These are phyloP conservation scores for Agaricus subrufescens DNA, from an alignment of 768 basidiomycete species.

Conservation along the genomic window DNA sequence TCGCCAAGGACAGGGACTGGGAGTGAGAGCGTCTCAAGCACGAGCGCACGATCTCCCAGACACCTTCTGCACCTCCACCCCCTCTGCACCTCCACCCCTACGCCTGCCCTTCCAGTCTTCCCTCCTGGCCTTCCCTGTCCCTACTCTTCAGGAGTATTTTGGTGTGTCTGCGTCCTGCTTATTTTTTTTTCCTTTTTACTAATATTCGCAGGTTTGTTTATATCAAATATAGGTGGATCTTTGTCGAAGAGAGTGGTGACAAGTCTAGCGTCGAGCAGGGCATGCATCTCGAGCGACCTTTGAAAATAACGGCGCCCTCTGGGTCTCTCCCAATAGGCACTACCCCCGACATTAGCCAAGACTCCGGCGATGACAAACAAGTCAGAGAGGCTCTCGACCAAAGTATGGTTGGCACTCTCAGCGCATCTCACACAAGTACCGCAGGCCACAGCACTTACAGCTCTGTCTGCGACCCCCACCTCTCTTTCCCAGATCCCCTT, in stretches of 20 bases:
- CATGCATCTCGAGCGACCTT: constrained; percentile 27
- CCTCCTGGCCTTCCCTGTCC: constrained; percentile 32
- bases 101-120: constrained; percentile 52
- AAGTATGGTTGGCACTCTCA: constrained; percentile 77
- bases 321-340: constrained; percentile 24
- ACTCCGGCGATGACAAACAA: constrained; percentile 57
- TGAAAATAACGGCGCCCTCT: constrained; percentile 19
- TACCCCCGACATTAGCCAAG: constrained; percentile 25
- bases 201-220: constrained; percentile 39
- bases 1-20: constrained; percentile 73
- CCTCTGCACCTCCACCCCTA: neutral
- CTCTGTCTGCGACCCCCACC: constrained; percentile 65
- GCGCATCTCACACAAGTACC: constrained; percentile 65
- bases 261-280: constrained; percentile 30
- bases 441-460: constrained; percentile 50
- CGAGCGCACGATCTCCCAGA: constrained; percentile 32
- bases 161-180: constrained; percentile 29
- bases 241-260: constrained; percentile 59
- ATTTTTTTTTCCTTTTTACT: neutral
- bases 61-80: constrained; percentile 8
- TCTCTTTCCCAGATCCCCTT: constrained; percentile 83
- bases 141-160: constrained; percentile 45
- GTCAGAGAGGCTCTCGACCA: constrained; percentile 77
- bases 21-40: constrained; percentile 71
- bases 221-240: constrained; percentile 36